Base-by-base conservation (phyloP, 306 rosid genomes). In the Castanospermum australe region DNA sequence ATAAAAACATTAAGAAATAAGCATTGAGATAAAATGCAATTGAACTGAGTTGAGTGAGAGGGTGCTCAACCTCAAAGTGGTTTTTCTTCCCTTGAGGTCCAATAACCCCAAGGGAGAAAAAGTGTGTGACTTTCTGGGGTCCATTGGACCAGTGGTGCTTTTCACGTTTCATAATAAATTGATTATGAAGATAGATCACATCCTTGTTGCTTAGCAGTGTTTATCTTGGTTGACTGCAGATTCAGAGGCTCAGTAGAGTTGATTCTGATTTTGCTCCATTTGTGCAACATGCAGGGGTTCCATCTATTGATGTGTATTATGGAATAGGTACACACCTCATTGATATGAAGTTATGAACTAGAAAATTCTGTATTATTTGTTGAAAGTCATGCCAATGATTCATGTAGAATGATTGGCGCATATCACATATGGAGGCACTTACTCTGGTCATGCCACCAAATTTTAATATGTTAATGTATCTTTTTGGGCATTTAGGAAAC, bases 261-360 rank as follows among this genome's bases (percentile, higher is more conserved):
- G 82, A 90, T 83, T 92, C 94, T 73, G 97, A 88, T 79, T 92
- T 90, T 83, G 93, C 89, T 50, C 85, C 93, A 52, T 92, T 88
- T 79, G 77, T 92, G 84, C 97, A 87, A 18, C 93, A 88, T 75
- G 92, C 97, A 4, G 94, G 97, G 42, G 70, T 88, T 85, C 89
- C 93, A 2, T 88, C 97, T 20, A 59, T 87, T 56, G 94, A 92
- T 74, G 8, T 88, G 11, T 92, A 87, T 75, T 90, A 87, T 77
- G 94, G 97, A 60, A 87, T 61, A 85, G 97, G 94, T 90, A 86
- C 50, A 15, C 57, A 8, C 15, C 75, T 30, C 15, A 47, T 48
- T 66, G 5, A 22, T 61, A n/a, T 48, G 44, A 32, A 44, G 5
- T 17, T 61, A n/a, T 48, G 44, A 32, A 44, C 17, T 36, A 39